Conservation (phyloP, 179 eudicot species). For the Gypsophila paniculata region DNA sequence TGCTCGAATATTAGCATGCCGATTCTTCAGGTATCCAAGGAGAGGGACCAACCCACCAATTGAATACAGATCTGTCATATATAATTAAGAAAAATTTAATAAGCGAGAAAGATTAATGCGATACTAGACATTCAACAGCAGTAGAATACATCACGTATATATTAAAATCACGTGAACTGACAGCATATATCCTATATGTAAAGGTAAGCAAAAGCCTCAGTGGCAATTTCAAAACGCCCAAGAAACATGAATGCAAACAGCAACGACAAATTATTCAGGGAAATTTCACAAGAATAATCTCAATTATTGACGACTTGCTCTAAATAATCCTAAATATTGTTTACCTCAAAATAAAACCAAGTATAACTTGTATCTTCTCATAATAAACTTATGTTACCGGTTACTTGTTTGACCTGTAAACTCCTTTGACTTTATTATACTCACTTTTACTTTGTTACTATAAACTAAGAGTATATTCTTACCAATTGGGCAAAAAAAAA, state of each 20-base stretch:
- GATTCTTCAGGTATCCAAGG: constrained; percentile 66
- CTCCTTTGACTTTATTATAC: too few species aligned
- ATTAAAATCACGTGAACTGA: background rate
- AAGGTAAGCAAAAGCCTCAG: background rate
- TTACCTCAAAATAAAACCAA: too few species aligned
- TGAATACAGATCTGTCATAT: constrained; percentile 68
- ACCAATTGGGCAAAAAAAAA: too few species aligned
- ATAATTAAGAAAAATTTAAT: background rate
- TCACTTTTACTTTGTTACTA: too few species aligned
- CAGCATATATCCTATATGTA: background rate
- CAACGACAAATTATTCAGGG: background rate
- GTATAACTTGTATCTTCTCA: too few species aligned
- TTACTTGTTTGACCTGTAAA: too few species aligned
- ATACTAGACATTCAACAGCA: background rate
- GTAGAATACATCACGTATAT: background rate
- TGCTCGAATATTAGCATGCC: constrained; percentile 76
- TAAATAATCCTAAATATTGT: too few species aligned
- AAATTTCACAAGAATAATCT: too few species aligned
- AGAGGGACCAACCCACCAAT: constrained; percentile 92
- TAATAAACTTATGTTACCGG: too few species aligned
- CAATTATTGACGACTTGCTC: too few species aligned
- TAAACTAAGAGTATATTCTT: too few species aligned
- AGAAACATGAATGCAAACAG: background rate
- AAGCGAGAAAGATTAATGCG: background rate
- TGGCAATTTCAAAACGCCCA: background rate